Conservation (phyloP, 164 flowering plant genomes). For the Platanus orientalis region DNA sequence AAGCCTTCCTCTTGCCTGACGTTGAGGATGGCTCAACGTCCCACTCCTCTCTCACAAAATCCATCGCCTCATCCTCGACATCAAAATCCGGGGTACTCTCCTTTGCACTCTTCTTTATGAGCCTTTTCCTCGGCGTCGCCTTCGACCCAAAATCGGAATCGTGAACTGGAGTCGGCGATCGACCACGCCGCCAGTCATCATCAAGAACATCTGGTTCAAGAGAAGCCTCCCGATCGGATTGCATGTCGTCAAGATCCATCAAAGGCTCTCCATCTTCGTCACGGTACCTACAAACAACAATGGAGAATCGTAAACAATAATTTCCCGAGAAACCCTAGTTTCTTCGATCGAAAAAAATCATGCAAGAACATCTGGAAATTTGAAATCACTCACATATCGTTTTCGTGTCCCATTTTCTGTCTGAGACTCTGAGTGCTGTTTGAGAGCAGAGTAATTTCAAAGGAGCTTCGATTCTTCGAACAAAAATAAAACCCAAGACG, state of each 20-base stretch:
- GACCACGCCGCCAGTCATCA: slow-evolving; percentile 40
- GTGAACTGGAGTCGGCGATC: slow-evolving; percentile 61
- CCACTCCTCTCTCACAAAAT: slow-evolving; percentile 22
- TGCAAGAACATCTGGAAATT: not conserved
- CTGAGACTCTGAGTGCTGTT: too few relatives aligned
- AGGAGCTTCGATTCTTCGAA: too few relatives aligned
- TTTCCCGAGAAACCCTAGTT: not conserved
- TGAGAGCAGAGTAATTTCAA: too few relatives aligned
- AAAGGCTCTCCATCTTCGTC: slow-evolving; percentile 92
- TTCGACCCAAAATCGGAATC: slow-evolving; percentile 31
- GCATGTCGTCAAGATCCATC: slow-evolving; percentile 71
- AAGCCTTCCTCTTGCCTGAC: slow-evolving; percentile 35
- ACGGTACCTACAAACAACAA: slow-evolving; percentile 45
- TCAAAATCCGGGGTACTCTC: slow-evolving; percentile 24
- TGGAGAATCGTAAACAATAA: slow-evolving; percentile 16
- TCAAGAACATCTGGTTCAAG: slow-evolving; percentile 28
- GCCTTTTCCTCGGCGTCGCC: slow-evolving; percentile 65
- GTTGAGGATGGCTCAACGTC: slow-evolving; percentile 15
- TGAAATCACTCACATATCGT: slow-evolving; percentile 48
- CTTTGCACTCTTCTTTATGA: slow-evolving; percentile 53
- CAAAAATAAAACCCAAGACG: too few relatives aligned
- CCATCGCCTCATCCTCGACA: slow-evolving; percentile 22
- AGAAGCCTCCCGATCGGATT: slow-evolving; percentile 46
- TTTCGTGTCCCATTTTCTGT: slow-evolving; percentile 56
- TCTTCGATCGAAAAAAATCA: too few relatives aligned